Percentiles rank a stretch among this genome's conserved stretches.
These are phyloP conservation scores for Leishmania amazonensis DNA, from an alignment of 208 protist species.

Conservation along the genomic window DNA sequence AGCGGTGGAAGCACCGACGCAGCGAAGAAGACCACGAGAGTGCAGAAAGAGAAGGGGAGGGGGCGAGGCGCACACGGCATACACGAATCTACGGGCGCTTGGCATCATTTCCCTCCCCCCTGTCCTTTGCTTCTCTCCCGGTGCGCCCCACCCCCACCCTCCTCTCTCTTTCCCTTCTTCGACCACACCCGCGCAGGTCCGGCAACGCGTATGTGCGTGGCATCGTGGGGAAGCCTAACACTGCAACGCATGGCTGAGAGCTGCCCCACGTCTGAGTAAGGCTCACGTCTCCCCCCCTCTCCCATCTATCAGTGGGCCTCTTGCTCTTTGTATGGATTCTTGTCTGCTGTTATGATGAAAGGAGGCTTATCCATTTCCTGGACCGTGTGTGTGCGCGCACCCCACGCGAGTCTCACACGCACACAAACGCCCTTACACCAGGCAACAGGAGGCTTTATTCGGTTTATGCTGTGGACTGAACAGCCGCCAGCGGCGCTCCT, in stretches of 20 bases:
- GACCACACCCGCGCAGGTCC: background rate
- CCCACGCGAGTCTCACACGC: background rate
- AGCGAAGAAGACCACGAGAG: background rate
- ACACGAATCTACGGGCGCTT: background rate
- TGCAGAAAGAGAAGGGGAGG: background rate
- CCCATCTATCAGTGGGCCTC: background rate
- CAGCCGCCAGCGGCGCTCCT: background rate
- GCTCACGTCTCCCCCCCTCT: background rate
- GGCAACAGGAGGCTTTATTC: background rate
- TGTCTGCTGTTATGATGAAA: constrained; percentile 2
- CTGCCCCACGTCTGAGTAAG: background rate
- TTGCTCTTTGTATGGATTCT: background rate
- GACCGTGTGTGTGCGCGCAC: background rate
- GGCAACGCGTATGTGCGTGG: background rate
- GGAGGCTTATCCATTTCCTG: background rate
- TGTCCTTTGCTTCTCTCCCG: background rate
- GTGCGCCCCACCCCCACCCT: background rate
- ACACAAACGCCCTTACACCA: background rate
- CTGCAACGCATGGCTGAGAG: background rate
- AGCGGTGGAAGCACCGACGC: background rate
- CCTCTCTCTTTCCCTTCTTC: background rate
- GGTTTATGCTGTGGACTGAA: background rate
- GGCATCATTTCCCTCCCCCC: background rate
- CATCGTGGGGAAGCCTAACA: background rate
- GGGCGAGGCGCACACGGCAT: background rate